A percentile compares a stretch with the other conserved stretches of the same genome.
phyloP scores from a whole-genome alignment of 441 rosid species.

The Populus hybrid region DNA sequence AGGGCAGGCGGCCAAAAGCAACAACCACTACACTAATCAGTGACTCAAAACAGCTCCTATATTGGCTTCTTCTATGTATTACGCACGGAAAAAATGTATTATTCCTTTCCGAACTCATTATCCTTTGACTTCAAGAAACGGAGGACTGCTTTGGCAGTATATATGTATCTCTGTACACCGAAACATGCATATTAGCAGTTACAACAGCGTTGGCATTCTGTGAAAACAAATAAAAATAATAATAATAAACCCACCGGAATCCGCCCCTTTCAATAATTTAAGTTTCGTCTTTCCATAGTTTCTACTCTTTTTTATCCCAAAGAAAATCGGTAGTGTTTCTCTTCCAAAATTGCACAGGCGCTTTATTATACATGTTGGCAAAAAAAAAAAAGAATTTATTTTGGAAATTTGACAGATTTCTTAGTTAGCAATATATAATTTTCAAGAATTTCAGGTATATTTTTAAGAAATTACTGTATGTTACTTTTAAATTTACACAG shows the following conservation, averaged over 20 bases:
- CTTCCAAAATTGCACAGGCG: background rate
- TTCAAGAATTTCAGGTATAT: background rate
- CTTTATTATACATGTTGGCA: too few species aligned
- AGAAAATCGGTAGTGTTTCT: background rate
- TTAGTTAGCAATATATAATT: background rate
- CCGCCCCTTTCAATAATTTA: background rate
- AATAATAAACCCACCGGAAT: background rate
- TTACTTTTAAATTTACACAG: background rate
- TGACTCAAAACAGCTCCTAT: background rate
- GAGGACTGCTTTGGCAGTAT: background rate
- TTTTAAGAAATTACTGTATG: background rate
- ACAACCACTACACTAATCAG: background rate
- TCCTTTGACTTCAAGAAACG: constrained; percentile 14
- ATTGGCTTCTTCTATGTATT: background rate
- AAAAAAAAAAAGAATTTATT: background rate
- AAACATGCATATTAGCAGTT: background rate
- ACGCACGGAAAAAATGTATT: background rate
- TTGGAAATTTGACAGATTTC: background rate
- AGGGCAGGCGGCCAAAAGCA: constrained; percentile 11
- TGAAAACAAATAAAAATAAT: background rate
- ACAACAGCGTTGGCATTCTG: background rate
- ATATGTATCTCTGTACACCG: background rate
- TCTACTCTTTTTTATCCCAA: background rate
- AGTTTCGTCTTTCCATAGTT: background rate
- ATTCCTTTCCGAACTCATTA: constrained; percentile 9